Percentiles rank a stretch among this genome's conserved stretches.
These are phyloP conservation scores for Colletotrichum eremochloae DNA, from an alignment of 2,329 filamentous ascomycete species.

Conservation along the genomic window DNA sequence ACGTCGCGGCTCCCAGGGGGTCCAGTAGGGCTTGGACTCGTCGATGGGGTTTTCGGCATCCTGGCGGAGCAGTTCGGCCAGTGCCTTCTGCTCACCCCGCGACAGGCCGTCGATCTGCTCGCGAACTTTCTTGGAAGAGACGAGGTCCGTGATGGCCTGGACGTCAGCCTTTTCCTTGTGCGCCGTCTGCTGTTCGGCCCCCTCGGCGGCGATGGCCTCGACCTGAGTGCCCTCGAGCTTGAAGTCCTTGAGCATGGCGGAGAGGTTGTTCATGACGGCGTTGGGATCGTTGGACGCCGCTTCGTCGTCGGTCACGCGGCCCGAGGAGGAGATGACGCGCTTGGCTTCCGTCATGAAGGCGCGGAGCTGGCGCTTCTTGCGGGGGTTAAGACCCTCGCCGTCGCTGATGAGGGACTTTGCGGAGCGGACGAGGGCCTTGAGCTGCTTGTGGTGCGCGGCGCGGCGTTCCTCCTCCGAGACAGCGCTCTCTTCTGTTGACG, in stretches of 20 bases:
- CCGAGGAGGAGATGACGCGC: conserved; percentile 70
- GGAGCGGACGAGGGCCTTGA: conserved; percentile 67
- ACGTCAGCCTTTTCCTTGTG: conserved; percentile 20
- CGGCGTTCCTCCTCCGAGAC: conserved; percentile 47
- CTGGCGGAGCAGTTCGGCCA: conserved; percentile 70
- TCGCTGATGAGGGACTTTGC: conserved; percentile 73
- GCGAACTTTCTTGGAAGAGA: conserved; percentile 34
- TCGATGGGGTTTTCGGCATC: conserved; percentile 84
- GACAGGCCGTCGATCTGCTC: conserved; percentile 50
- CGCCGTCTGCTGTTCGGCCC: conserved; percentile 43
- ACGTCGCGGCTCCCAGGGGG: conserved; percentile 88
- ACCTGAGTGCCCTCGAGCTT: conserved; percentile 54
- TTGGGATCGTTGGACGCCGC: conserved; percentile 50
- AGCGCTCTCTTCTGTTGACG: conserved; percentile 42
- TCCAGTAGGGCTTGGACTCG: conserved; percentile 83
- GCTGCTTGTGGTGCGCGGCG: conserved; percentile 51
- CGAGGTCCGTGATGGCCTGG: conserved; percentile 21
- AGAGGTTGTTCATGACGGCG: conserved; percentile 67
- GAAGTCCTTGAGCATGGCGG: conserved; percentile 62
- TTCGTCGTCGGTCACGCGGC: conserved; percentile 50
- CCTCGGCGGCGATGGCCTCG: conserved; percentile 43
- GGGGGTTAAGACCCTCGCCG: conserved; percentile 69
- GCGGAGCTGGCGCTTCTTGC: conserved; percentile 82
- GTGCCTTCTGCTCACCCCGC: conserved; percentile 65
- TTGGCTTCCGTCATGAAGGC: conserved; percentile 77